Base-by-base conservation (phyloP, 352 stramenopile genomes). In the Phytophthora sansomeana region DNA sequence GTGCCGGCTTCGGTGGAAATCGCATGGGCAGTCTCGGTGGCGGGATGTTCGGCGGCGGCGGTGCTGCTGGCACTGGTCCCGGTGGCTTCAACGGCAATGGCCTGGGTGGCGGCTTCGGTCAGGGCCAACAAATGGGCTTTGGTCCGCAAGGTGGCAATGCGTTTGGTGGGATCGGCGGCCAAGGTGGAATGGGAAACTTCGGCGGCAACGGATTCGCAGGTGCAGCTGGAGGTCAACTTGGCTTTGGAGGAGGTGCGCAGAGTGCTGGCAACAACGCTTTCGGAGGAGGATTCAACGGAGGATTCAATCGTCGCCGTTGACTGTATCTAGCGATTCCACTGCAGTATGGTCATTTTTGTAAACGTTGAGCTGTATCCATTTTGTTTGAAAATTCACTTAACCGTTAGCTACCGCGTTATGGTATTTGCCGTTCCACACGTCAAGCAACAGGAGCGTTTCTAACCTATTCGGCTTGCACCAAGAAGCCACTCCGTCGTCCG, bases 301-400 rank as follows among this genome's bases (percentile, higher is more conserved):
- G 41, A 48, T 67, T 67, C n/a, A 67, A 55, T 36, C 59, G 59
- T 29, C 59, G 48, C 51, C 60, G 51, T 26, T 58, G 47, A 53
- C 14, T 33, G 5, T 14, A 26, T n/a, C n/a, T n/a, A n/a, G n/a
- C n/a, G 49, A 17, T 14, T 26, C 17, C 21, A 58, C 24, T 10
- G 17, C 26, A 49, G 38, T 50, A 28, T 59, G 21, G 21, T 38
- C 26, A 32, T 59, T 6, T 59, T 29, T 13, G n/a, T 46, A n/a
- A n/a, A 28, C 5, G 41, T 48, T 10, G 10, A 6, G 41, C 17
- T 39, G 46, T 38, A 39, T 6, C n/a, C 14, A 14, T 35, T 16
- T 39, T 38, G 21, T 26, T 29, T 29, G 17, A 39, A 17, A n/a
- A 28, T 5, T 38, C 41, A 28, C n/a, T 24, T 35, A 33, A 39